Percentiles rank a stretch among this genome's conserved stretches.
Conservation (phyloP, 2,329 filamentous ascomycete species). For the Xylariaceae sp. region DNA sequence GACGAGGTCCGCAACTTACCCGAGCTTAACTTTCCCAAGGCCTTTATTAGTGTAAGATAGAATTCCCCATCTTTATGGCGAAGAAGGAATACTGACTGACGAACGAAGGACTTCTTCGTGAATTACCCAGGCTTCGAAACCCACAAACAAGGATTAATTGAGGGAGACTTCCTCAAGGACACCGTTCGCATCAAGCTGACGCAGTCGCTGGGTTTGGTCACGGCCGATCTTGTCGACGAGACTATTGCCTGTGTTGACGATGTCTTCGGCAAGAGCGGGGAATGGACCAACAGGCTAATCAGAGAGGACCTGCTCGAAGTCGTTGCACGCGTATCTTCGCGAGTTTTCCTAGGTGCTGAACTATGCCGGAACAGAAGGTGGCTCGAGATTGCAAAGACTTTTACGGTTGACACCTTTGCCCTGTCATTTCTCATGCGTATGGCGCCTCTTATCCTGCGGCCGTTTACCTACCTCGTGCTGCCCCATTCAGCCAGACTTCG, state of each 20-base stretch:
- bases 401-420: slow-evolving; percentile 49
- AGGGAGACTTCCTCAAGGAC: slow-evolving; percentile 40
- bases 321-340: slow-evolving; percentile 56
- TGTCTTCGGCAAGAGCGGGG: slow-evolving; percentile 44
- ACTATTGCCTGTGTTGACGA: slow-evolving; percentile 42
- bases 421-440: slow-evolving; percentile 47
- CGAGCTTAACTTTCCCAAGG: slow-evolving; percentile 42
- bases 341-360: slow-evolving; percentile 54
- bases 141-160: slow-evolving; percentile 32
- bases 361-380: slow-evolving; percentile 55
- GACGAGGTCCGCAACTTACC: slow-evolving; percentile 47
- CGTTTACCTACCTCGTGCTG: slow-evolving; percentile 53
- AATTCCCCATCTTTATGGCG: not conserved
- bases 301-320: slow-evolving; percentile 48
- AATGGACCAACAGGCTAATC: slow-evolving; percentile 50
- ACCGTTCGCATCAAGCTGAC: slow-evolving; percentile 44
- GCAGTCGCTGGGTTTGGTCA: slow-evolving; percentile 44
- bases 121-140: slow-evolving; percentile 45
- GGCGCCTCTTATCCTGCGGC: slow-evolving; percentile 49
- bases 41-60: slow-evolving; percentile 43
- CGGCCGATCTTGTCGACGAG: slow-evolving; percentile 46
- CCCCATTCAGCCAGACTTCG: slow-evolving; percentile 50
- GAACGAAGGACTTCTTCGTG: slow-evolving; percentile 45
- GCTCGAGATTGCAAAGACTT: slow-evolving; percentile 52
- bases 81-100: not conserved